Percentiles rank a stretch among this genome's conserved stretches.
Conservation (phyloP, 1,284 basidiomycete species). For the Cerioporus squamosus region DNA sequence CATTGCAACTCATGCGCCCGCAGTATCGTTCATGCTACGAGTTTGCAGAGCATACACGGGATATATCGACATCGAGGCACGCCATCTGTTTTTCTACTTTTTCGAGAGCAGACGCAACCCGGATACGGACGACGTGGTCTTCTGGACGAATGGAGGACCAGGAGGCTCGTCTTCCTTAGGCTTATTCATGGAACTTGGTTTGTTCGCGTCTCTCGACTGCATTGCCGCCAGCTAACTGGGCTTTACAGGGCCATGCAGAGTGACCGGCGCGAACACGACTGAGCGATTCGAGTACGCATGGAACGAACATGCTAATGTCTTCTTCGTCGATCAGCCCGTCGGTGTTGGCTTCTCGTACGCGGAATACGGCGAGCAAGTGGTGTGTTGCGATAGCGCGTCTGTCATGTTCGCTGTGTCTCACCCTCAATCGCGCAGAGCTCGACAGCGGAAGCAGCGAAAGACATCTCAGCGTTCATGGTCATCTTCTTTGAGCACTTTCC, state of each 20-base stretch:
- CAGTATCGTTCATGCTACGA: background rate
- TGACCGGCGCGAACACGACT: constrained; percentile 45
- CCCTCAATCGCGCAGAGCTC: constrained; percentile 40
- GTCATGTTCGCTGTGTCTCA: background rate
- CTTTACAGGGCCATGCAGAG: constrained; percentile 37
- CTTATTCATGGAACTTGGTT: constrained; percentile 70
- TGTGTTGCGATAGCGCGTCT: constrained; percentile 23
- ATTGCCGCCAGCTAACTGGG: constrained; percentile 53
- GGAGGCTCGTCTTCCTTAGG: constrained; percentile 63
- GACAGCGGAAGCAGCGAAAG: constrained; percentile 69
- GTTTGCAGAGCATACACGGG: constrained; percentile 40
- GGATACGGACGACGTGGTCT: constrained; percentile 65
- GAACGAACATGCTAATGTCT: constrained; percentile 71
- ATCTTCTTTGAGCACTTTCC: constrained; percentile 77
- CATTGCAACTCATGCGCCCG: too few relatives aligned
- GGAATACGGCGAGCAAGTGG: constrained; percentile 69
- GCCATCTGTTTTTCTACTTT: constrained; percentile 80
- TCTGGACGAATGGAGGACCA: constrained; percentile 68
- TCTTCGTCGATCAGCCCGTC: constrained; percentile 72
- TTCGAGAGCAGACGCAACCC: constrained; percentile 80
- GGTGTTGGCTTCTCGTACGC: constrained; percentile 75
- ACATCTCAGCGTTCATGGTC: constrained; percentile 69
- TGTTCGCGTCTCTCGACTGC: constrained; percentile 55
- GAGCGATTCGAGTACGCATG: constrained; percentile 63
- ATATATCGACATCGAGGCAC: constrained; percentile 72